These are phyloP conservation scores for Ophiostoma quercus DNA, from an alignment of 2,329 filamentous ascomycete species.

Conservation along the genomic window DNA sequence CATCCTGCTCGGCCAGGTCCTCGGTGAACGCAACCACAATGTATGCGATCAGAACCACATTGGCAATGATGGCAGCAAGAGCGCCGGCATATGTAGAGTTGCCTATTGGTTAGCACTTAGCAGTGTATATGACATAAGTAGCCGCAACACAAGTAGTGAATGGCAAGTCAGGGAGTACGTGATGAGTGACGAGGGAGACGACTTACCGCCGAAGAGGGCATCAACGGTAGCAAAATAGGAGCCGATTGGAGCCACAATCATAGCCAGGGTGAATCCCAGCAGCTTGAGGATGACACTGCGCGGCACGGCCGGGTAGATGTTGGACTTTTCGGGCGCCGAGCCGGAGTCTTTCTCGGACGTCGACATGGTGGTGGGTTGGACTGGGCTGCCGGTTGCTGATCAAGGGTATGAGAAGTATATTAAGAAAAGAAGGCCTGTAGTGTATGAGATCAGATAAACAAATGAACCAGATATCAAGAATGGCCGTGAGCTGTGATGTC, in stretches of 20 bases:
- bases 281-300: conserved; percentile 87
- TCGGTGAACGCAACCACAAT: conserved; percentile 87
- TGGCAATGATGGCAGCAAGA: conserved; percentile 81
- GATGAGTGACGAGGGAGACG: neutral
- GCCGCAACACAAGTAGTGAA: no score
- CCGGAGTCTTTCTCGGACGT: conserved; percentile 24
- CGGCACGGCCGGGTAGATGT: conserved; percentile 73
- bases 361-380: neutral
- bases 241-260: conserved; percentile 81
- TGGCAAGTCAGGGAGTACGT: neutral
- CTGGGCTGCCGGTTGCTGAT: conserved; percentile 24
- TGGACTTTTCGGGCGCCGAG: conserved; percentile 53
- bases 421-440: no score
- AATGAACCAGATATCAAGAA: neutral
- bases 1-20: conserved; percentile 55
- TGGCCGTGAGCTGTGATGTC: neutral
- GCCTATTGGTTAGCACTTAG: conserved; percentile 57
- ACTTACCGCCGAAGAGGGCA: conserved; percentile 67
- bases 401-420: neutral
- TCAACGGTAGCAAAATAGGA: conserved; percentile 82
- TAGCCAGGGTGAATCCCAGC: conserved; percentile 81
- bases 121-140: no score
- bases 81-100: conserved; percentile 85
- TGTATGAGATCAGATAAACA: neutral
- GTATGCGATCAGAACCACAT: conserved; percentile 85